Conservation (phyloP, 257 asterid species). For the Apocynum venetum region DNA sequence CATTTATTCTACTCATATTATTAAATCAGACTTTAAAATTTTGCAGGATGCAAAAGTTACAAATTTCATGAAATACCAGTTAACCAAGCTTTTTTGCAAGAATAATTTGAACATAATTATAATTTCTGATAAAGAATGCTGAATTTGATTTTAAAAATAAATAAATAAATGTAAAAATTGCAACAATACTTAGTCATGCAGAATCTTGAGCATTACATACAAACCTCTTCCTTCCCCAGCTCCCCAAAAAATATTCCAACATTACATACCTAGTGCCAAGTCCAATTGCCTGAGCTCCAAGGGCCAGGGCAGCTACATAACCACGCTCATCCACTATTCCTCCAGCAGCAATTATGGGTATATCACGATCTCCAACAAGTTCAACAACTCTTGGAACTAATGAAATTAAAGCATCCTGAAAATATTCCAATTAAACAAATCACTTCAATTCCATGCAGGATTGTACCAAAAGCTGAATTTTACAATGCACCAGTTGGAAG, state of each 20-base stretch:
- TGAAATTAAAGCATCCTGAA: constrained; percentile 59
- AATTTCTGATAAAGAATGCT: too few species aligned
- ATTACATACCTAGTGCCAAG: constrained; percentile 71
- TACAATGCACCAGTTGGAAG: background rate
- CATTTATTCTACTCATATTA: too few species aligned
- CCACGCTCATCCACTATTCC: constrained; percentile 92
- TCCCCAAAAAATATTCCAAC: background rate
- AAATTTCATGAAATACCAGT: too few species aligned
- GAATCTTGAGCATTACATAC: too few species aligned
- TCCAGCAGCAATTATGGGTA: constrained; percentile 77
- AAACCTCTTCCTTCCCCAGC: too few species aligned
- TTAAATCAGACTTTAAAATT: too few species aligned
- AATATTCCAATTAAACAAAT: background rate
- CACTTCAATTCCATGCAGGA: background rate
- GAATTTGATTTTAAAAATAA: too few species aligned
- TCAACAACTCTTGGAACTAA: constrained; percentile 79
- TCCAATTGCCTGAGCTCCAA: constrained; percentile 81
- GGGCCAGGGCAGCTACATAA: constrained; percentile 89
- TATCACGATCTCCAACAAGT: constrained; percentile 43
- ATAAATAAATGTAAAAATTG: too few species aligned
- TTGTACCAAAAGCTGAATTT: background rate
- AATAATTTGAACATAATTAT: too few species aligned
- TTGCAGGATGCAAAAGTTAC: too few species aligned
- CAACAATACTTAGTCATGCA: too few species aligned
- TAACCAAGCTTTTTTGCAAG: too few species aligned